These are phyloP conservation scores for Amphichorda felina DNA, from an alignment of 2,329 filamentous ascomycete species.

Conservation along the genomic window DNA sequence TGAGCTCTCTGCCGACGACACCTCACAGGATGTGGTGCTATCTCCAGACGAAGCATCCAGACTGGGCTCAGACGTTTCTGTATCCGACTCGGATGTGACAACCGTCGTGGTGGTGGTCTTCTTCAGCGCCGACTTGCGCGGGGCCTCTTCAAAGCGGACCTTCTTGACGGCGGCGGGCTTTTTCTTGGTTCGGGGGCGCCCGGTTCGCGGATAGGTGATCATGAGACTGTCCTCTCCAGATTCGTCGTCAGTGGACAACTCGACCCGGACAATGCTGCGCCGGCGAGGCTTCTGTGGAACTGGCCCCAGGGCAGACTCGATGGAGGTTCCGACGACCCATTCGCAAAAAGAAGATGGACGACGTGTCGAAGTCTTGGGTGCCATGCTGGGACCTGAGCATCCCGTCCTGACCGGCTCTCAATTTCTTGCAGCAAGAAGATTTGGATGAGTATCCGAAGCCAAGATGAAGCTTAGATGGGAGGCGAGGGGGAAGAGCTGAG, in stretches of 20 bases:
- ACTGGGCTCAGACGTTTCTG: conserved; percentile 7
- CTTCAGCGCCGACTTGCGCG: conserved; percentile 25
- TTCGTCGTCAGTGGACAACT: conserved; percentile 38
- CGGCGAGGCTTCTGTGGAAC: conserved; percentile 11
- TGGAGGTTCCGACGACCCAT: conserved; percentile 26
- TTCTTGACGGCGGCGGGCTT: conserved; percentile 18
- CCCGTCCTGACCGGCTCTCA: too few species aligned
- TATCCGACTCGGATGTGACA: conserved; percentile 8
- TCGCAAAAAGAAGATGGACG: too few species aligned
- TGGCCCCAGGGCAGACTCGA: conserved; percentile 15
- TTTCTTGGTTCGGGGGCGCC: conserved; percentile 3
- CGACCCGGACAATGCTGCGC: conserved; percentile 21
- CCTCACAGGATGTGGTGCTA: not conserved
- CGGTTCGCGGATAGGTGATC: conserved; percentile 34
- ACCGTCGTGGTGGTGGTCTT: conserved; percentile 9
- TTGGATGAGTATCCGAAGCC: too few species aligned
- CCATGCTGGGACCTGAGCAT: too few species aligned
- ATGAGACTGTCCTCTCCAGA: conserved; percentile 34
- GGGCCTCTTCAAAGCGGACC: conserved; percentile 26
- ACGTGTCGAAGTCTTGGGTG: conserved; percentile 2
- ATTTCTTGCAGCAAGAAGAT: too few species aligned
- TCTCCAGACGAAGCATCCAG: conserved; percentile 6
- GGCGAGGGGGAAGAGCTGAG: too few species aligned
- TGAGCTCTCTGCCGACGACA: not conserved
- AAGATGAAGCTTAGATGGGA: too few species aligned